Evolutionary conservation across 2,329 filamentous ascomycete species (phyloP).

Genomic region (Phyllosticta citriasiana): DNA sequence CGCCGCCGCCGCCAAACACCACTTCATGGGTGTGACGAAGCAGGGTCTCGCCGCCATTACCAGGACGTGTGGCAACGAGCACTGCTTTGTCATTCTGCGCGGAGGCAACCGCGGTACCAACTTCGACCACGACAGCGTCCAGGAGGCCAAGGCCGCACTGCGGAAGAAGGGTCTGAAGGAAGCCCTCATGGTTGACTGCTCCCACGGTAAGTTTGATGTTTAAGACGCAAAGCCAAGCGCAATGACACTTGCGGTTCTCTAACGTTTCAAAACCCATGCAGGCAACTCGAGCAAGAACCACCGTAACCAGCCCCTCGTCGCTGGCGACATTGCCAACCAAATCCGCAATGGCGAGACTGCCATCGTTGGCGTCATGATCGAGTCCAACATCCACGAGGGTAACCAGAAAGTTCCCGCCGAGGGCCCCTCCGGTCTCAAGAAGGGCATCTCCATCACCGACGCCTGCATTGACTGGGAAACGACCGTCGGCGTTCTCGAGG

Average conservation of each 20-base stretch:
- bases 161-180: conserved; percentile 73
- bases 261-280: conserved; percentile 23
- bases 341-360: conserved; percentile 75
- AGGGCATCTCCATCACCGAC: conserved; percentile 90
- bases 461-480: conserved; percentile 91
- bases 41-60: conserved; percentile 93
- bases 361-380: conserved; percentile 97
- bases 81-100: conserved; percentile 93
- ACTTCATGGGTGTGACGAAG: conserved; percentile 98
- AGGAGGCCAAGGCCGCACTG: conserved; percentile 66
- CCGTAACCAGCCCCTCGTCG: conserved; percentile 92
- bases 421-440: conserved; percentile 67
- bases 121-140: conserved; percentile 78
- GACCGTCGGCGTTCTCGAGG: conserved; percentile 71
- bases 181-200: conserved; percentile 97
- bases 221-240: neutral
- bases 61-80: conserved; percentile 84
- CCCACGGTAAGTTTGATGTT: conserved; percentile 62
- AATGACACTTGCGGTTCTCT: neutral
- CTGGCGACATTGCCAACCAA: conserved; percentile 71
- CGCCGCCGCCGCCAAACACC: conserved; percentile 67
- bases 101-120: conserved; percentile 90
- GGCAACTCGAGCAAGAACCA: conserved; percentile 97
- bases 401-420: conserved; percentile 69
- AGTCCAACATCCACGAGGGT: conserved; percentile 91